Evolutionary conservation across 2,329 filamentous ascomycete species (phyloP).

Genomic region (Akanthomyces lecanii): DNA sequence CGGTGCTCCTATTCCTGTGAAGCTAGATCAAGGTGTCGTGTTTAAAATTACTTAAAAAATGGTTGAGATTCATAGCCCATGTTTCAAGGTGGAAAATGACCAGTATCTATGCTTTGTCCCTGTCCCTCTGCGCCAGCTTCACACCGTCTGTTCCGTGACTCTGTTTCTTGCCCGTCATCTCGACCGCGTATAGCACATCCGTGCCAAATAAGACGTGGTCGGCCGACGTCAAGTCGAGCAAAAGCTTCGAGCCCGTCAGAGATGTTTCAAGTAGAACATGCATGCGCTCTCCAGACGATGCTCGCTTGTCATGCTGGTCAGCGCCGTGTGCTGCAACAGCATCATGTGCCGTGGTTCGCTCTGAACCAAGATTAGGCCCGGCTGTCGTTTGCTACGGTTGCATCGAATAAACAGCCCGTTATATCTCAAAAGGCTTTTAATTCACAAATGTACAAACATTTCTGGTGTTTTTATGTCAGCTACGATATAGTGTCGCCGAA

Average conservation of each 20-base stretch:
- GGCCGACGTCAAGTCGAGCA: not conserved
- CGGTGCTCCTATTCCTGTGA: too few species aligned
- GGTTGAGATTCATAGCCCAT: too few species aligned
- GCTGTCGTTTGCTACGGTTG: not conserved
- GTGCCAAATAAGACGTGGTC: not conserved
- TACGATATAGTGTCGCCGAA: too few species aligned
- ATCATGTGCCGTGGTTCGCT: not conserved
- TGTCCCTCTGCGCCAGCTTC: not conserved
- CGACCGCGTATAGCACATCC: not conserved
- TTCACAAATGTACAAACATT: too few species aligned
- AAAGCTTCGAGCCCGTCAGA: not conserved
- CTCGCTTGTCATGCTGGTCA: not conserved
- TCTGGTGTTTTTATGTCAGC: too few species aligned
- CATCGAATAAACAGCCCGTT: too few species aligned
- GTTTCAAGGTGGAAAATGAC: too few species aligned
- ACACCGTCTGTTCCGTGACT: not conserved
- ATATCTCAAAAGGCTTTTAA: too few species aligned
- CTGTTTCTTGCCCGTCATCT: not conserved
- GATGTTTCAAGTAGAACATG: not conserved
- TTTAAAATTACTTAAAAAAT: too few species aligned
- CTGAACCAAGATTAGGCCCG: not conserved
- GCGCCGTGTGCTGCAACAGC: not conserved
- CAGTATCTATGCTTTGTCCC: not conserved
- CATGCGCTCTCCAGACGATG: not conserved
- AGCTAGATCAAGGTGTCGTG: too few species aligned